phyloP scores from a whole-genome alignment of 2,329 filamentous ascomycete species.

The Akanthomyces muscarius region DNA sequence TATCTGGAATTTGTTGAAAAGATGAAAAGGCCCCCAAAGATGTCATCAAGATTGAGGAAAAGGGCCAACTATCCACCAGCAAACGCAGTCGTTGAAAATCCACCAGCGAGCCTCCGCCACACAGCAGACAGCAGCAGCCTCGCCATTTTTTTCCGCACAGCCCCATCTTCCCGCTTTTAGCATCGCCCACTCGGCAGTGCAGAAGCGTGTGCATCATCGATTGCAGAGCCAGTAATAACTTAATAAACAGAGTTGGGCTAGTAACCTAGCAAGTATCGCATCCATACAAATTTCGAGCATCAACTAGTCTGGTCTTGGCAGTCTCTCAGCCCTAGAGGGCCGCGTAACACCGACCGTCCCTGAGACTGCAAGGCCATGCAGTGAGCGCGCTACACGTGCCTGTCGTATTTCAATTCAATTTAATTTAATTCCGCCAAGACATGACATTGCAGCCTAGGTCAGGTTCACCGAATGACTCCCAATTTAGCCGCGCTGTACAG shows the following conservation, averaged over 20 bases:
- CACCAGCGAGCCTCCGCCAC: slow-evolving; percentile 9
- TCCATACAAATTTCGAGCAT: background rate
- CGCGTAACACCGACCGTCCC: background rate
- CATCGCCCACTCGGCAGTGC: slow-evolving; percentile 12
- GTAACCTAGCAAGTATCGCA: background rate
- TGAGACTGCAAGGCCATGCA: background rate
- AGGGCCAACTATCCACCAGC: background rate
- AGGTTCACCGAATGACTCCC: background rate
- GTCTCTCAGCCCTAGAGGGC: slow-evolving; percentile 1
- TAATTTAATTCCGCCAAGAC: background rate
- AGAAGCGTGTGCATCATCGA: slow-evolving; percentile 7
- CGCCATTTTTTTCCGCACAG: slow-evolving; percentile 3
- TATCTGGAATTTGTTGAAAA: background rate
- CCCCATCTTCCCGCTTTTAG: slow-evolving; percentile 9
- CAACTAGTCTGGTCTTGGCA: slow-evolving; percentile 4
- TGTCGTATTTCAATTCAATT: background rate
- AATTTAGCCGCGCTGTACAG: background rate
- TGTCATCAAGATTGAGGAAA: background rate
- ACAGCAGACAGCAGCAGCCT: background rate
- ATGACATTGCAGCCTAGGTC: background rate
- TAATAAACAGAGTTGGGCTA: background rate
- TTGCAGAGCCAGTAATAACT: no score
- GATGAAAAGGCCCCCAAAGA: background rate
- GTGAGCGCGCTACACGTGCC: background rate
- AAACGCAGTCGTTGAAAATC: background rate